Percentiles rank a stretch among this genome's conserved stretches.
These are phyloP conservation scores for Xylaria sp. DNA, from an alignment of 2,329 filamentous ascomycete genomes.

Conservation along the genomic window DNA sequence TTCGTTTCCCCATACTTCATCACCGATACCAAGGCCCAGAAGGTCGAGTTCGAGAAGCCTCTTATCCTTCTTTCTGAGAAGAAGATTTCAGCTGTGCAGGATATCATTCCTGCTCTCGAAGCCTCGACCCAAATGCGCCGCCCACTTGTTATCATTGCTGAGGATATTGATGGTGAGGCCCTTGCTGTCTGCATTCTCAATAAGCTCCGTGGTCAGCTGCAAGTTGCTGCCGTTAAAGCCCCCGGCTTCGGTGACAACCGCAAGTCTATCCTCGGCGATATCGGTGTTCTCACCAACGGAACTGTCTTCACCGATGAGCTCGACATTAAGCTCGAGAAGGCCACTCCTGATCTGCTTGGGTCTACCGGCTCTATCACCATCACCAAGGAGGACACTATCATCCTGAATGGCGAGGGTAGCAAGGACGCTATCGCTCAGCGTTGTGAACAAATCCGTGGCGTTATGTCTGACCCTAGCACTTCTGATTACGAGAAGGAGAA, in stretches of 20 bases:
- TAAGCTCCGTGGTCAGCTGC: conserved; percentile 99
- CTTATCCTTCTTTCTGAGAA: conserved; percentile 98
- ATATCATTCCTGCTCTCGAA: conserved; percentile 98
- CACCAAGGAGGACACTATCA: conserved; percentile 99
- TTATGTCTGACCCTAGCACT: conserved; percentile 92
- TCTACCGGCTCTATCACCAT: conserved; percentile 99
- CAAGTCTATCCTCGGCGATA: conserved; percentile 98
- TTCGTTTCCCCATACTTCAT: conserved; percentile 99
- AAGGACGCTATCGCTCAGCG: conserved; percentile 94
- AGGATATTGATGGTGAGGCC: conserved; percentile 99
- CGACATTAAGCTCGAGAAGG: conserved; percentile 99
- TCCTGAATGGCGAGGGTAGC: conserved; percentile 95
- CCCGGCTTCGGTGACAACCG: conserved; percentile 99
- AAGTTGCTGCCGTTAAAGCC: conserved; percentile 98
- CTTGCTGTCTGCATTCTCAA: conserved; percentile 99
- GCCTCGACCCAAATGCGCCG: conserved; percentile 94
- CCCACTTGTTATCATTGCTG: conserved; percentile 96
- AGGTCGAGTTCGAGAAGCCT: conserved; percentile 99
- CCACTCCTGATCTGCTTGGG: conserved; percentile 93
- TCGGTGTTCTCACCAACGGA: conserved; percentile 94
- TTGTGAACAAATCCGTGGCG: conserved; percentile 98
- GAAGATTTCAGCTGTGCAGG: conserved; percentile 99
- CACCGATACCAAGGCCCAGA: conserved; percentile 97
- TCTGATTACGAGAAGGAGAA: conserved; percentile 99
- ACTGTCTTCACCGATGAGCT: conserved; percentile 99